Conservation (phyloP, 2,329 filamentous ascomycete genomes). For the Colletotrichum lupini region DNA sequence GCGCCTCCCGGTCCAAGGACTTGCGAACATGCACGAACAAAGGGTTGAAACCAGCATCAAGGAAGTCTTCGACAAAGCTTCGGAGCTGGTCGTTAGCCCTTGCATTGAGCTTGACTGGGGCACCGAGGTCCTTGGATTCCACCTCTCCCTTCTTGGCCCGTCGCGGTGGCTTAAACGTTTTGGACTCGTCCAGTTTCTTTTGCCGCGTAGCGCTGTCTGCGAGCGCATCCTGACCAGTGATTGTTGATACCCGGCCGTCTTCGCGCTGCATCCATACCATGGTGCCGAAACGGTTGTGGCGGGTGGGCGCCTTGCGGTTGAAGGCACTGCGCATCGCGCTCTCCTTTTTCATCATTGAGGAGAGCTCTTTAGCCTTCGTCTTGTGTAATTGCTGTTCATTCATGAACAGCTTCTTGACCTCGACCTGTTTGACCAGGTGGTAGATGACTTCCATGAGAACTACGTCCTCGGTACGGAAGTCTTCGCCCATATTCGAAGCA, state of each 20-base stretch:
- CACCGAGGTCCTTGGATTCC: slow-evolving; percentile 80
- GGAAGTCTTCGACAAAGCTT: slow-evolving; percentile 88
- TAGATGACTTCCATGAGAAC: slow-evolving; percentile 93
- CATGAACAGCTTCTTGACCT: slow-evolving; percentile 87
- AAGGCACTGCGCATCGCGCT: slow-evolving; percentile 83
- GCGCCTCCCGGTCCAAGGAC: slow-evolving; percentile 88
- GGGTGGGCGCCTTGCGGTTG: slow-evolving; percentile 80
- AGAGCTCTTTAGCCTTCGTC: slow-evolving; percentile 78
- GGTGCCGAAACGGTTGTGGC: slow-evolving; percentile 94
- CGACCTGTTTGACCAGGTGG: slow-evolving; percentile 90
- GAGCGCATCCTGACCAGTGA: slow-evolving; percentile 90
- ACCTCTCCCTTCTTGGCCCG: slow-evolving; percentile 70
- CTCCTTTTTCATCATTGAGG: slow-evolving; percentile 82
- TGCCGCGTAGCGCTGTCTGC: slow-evolving; percentile 78
- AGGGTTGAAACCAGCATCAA: slow-evolving; percentile 96
- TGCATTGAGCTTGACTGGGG: slow-evolving; percentile 74
- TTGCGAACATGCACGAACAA: slow-evolving; percentile 86
- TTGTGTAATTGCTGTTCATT: slow-evolving; percentile 77
- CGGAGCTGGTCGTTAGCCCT: slow-evolving; percentile 82
- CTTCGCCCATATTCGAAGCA: slow-evolving; percentile 92
- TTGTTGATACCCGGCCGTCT: slow-evolving; percentile 83
- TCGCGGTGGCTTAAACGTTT: slow-evolving; percentile 88
- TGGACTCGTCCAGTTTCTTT: slow-evolving; percentile 89
- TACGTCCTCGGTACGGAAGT: slow-evolving; percentile 90
- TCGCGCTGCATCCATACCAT: slow-evolving; percentile 97